A percentile compares a stretch with the other conserved stretches of the same genome.
Conservation (phyloP, 2,329 filamentous ascomycete species). For the Incumbomyces delicatus region DNA sequence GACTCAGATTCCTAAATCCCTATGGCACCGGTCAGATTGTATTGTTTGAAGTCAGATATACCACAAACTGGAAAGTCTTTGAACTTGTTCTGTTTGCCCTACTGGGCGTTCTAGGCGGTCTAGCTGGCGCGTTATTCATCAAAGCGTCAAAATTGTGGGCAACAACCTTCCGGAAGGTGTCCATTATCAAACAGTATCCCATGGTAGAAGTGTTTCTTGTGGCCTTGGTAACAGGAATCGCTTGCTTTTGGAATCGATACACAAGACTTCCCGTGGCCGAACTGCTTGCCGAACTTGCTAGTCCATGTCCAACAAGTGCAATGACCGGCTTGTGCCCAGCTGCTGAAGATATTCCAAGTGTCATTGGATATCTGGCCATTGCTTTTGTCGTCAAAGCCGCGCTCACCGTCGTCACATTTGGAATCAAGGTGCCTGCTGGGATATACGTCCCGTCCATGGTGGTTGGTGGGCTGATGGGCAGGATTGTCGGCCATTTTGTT, state of each 20-base stretch:
- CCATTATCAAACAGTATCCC: conserved; percentile 70
- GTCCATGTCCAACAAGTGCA: conserved; percentile 59
- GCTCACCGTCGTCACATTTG: conserved; percentile 83
- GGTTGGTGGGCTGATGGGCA: conserved; percentile 82
- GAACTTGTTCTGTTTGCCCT: conserved; percentile 77
- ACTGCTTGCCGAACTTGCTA: conserved; percentile 79
- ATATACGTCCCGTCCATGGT: conserved; percentile 99
- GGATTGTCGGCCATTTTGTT: conserved; percentile 73
- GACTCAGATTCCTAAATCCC: conserved; percentile 88
- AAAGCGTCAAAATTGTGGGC: conserved; percentile 91
- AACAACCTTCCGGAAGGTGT: conserved; percentile 71
- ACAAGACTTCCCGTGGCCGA: conserved; percentile 86
- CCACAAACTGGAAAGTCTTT: conserved; percentile 87
- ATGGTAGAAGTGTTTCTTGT: conserved; percentile 82
- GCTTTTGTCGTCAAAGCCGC: conserved; percentile 86
- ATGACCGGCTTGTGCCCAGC: conserved; percentile 70
- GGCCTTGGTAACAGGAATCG: conserved; percentile 69
- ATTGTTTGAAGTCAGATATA: conserved; percentile 85
- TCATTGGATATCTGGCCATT: conserved; percentile 60
- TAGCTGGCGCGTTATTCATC: conserved; percentile 84
- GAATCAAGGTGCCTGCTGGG: conserved; percentile 89
- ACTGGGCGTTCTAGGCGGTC: conserved; percentile 77
- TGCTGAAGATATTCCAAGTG: conserved; percentile 60
- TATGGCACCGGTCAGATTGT: conserved; percentile 97
- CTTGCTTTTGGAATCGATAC: conserved; percentile 89